Percentiles rank a stretch among this genome's conserved stretches.
Evolutionary conservation across 1,284 basidiomycete genomes (phyloP).

Genomic region (Waitea zeae): DNA sequence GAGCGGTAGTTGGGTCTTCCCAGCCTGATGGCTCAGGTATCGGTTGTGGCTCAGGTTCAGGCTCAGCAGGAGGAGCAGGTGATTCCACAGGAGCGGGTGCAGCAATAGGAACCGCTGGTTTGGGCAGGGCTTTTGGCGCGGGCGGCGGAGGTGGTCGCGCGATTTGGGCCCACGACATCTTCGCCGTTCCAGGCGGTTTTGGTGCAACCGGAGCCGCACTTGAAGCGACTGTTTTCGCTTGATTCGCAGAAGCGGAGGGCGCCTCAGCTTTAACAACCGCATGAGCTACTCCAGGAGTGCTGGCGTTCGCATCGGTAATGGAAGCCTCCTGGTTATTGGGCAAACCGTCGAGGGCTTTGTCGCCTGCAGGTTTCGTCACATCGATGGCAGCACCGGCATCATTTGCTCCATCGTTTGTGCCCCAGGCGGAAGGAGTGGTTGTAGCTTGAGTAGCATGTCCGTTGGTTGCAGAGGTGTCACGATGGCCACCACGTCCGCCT

Average conservation of each 20-base stretch:
- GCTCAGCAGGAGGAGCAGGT: conserved; percentile 13
- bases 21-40: conserved; percentile 5
- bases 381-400: conserved; percentile 8
- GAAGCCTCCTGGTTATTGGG: conserved; percentile 4
- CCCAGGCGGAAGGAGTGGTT: conserved; percentile 6
- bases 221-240: conserved; percentile 12
- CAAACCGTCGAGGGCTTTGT: conserved; percentile 4
- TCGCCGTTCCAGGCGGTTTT: conserved; percentile 51
- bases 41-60: conserved; percentile 17
- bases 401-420: conserved; percentile 6
- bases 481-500: conserved; percentile 13
- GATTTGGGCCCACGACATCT: conserved; percentile 68
- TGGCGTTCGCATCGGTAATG: conserved; percentile 5
- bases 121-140: conserved; percentile 1
- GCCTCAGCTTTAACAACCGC: conserved; percentile 22
- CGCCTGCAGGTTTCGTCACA: conserved; percentile 4
- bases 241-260: conserved; percentile 11
- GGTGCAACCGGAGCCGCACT: conserved; percentile 9
- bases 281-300: conserved; percentile 4
- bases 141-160: conserved; percentile 38
- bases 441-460: conserved; percentile 19
- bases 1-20: conserved; percentile 59
- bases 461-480: conserved; percentile 17
- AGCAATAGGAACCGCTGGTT: conserved; percentile 9
- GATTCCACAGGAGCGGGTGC: conserved; percentile 12